Percentiles rank a stretch among this genome's conserved stretches.
phyloP scores from a whole-genome alignment of 768 basidiomycete genomes.

The Clavulina sp. region DNA sequence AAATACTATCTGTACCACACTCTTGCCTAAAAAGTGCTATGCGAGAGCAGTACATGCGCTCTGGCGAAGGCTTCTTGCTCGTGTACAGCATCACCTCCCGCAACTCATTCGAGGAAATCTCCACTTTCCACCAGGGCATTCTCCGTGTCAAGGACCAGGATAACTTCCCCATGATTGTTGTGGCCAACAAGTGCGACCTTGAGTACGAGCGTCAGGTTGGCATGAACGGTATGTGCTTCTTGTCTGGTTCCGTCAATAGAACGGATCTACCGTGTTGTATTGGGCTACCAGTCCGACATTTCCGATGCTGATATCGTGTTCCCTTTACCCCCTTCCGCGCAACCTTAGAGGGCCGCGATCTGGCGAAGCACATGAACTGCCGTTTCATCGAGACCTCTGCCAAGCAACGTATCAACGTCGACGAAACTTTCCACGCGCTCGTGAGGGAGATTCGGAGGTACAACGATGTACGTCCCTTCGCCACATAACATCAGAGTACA shows the following conservation, averaged over 20 bases:
- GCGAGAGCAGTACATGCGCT: slow-evolving; percentile 35
- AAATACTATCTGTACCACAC: background rate
- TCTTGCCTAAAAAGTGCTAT: slow-evolving; percentile 21
- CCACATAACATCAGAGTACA: background rate
- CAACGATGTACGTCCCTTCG: slow-evolving; percentile 49
- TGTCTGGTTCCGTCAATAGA: background rate
- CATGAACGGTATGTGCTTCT: slow-evolving; percentile 20
- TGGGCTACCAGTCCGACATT: background rate
- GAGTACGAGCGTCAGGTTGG: slow-evolving; percentile 24
- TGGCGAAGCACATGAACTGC: slow-evolving; percentile 87
- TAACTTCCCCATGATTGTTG: slow-evolving; percentile 27
- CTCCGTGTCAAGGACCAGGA: slow-evolving; percentile 26
- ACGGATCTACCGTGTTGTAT: background rate
- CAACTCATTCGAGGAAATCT: slow-evolving; percentile 28
- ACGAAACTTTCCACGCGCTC: slow-evolving; percentile 85
- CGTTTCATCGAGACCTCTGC: slow-evolving; percentile 94
- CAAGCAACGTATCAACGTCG: slow-evolving; percentile 91
- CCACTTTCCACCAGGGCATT: slow-evolving; percentile 26
- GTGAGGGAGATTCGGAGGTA: slow-evolving; percentile 88
- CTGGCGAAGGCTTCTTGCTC: slow-evolving; percentile 30
- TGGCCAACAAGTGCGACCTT: slow-evolving; percentile 28
- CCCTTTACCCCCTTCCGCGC: background rate
- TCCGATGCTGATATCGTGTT: background rate
- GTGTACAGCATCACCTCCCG: slow-evolving; percentile 30
- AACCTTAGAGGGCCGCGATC: slow-evolving; percentile 77